A percentile compares a stretch with the other conserved stretches of the same genome.
These are phyloP conservation scores for Fusarium phyllophilum DNA, from an alignment of 2,329 filamentous ascomycete genomes.

Conservation along the genomic window DNA sequence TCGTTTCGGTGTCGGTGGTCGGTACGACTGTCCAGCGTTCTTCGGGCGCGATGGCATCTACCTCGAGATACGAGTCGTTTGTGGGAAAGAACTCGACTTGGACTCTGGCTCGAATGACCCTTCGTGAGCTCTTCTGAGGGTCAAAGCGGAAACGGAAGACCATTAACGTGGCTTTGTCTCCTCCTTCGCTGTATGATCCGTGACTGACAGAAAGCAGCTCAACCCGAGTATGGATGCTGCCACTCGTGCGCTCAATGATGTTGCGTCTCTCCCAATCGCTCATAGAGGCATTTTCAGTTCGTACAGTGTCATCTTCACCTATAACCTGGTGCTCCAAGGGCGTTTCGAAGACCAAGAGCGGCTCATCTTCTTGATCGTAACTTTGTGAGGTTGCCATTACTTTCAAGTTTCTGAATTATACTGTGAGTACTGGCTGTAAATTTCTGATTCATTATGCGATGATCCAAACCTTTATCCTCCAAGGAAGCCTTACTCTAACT, in stretches of 20 bases:
- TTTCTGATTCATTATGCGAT: not conserved
- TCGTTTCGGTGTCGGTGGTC: conserved; percentile 1
- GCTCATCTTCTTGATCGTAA: not conserved
- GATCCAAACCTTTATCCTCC: not conserved
- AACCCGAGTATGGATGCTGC: conserved; percentile 11
- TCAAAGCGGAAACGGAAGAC: not conserved
- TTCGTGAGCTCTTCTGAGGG: not conserved
- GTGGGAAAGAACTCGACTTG: not conserved
- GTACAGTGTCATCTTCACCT: not conserved
- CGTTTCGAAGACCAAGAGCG: not conserved
- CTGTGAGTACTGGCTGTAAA: not conserved
- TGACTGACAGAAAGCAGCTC: conserved; percentile 9
- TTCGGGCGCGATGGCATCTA: conserved; percentile 4
- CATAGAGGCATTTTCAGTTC: conserved; percentile 5
- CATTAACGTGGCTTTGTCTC: conserved; percentile 10
- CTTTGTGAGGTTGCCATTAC: too few species aligned
- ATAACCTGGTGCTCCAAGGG: not conserved
- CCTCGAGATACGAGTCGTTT: not conserved
- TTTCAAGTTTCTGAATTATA: not conserved
- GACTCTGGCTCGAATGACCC: not conserved
- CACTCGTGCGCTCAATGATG: conserved; percentile 6
- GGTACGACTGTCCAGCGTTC: conserved; percentile 16
- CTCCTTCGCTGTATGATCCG: conserved; percentile 7
- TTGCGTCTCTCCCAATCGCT: conserved; percentile 21
- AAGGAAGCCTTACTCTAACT: not conserved